phyloP scores from a whole-genome alignment of 139 green algal genomes.

The Volvox reticuliferus region DNA sequence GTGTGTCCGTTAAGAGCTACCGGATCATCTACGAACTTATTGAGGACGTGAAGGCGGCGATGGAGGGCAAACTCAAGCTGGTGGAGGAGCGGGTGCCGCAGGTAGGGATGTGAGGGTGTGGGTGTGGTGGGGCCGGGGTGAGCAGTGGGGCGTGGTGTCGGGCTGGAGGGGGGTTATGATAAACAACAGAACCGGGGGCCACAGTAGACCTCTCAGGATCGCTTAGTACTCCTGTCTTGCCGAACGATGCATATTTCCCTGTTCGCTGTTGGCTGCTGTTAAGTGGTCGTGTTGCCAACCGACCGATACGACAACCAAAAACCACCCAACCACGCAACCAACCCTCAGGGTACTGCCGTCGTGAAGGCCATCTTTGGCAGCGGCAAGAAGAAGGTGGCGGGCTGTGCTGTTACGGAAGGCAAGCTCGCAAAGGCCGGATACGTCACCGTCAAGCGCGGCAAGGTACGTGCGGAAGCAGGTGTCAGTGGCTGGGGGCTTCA shows the following conservation, averaged over 20 bases:
- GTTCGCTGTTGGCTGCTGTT: no score
- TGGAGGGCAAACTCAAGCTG: conserved; percentile 93
- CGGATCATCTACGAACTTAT: conserved; percentile 98
- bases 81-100: conserved; percentile 81
- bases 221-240: no score
- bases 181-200: no score
- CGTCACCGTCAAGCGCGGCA: conserved; percentile 75
- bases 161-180: no score
- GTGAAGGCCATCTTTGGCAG: conserved; percentile 92
- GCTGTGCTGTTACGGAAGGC: conserved; percentile 76
- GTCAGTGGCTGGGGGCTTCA: no score
- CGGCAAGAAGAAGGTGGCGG: conserved; percentile 84
- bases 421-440: conserved; percentile 61
- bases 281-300: no score
- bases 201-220: no score
- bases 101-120: conserved; percentile 67
- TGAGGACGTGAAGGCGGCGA: conserved; percentile 94
- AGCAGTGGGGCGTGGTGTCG: no score
- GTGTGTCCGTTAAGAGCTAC: conserved; percentile 62
- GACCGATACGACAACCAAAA: no score
- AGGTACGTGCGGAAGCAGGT: conserved; percentile 35
- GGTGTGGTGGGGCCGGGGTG: no score
- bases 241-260: no score
- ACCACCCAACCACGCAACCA: no score
- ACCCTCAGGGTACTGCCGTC: conserved; percentile 46